Evolutionary conservation across 441 rosid species (phyloP).

Genomic region (Euphorbia celastroides): DNA sequence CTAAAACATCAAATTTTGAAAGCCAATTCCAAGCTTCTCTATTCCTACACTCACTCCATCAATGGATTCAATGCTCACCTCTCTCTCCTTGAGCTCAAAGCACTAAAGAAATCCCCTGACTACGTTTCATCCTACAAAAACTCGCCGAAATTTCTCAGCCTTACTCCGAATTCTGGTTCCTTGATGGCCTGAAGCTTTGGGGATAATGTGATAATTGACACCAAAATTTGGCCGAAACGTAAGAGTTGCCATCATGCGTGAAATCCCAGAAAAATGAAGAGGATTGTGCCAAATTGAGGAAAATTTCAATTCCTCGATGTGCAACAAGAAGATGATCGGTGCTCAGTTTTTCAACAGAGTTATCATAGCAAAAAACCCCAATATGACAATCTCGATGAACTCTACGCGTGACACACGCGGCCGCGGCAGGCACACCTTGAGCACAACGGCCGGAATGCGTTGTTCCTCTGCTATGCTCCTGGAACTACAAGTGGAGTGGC

Average conservation of each 20-base stretch:
- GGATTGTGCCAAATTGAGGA: slow-evolving; percentile 66
- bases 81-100: slow-evolving; percentile 34
- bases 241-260: slow-evolving; percentile 47
- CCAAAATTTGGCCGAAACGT: slow-evolving; percentile 83
- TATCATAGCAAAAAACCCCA: slow-evolving; percentile 29
- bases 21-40: slow-evolving; percentile 31
- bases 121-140: slow-evolving; percentile 39
- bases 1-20: neutral
- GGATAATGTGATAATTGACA: slow-evolving; percentile 52
- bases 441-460: slow-evolving; percentile 75
- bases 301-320: slow-evolving; percentile 49
- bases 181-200: slow-evolving; percentile 48
- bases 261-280: slow-evolving; percentile 54
- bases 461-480: slow-evolving; percentile 43
- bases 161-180: slow-evolving; percentile 28
- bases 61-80: slow-evolving; percentile 55
- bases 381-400: slow-evolving; percentile 39
- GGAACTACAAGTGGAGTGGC: slow-evolving; percentile 89
- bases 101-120: slow-evolving; percentile 38
- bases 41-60: slow-evolving; percentile 41
- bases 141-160: slow-evolving; percentile 48
- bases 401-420: slow-evolving; percentile 77
- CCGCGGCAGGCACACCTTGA: slow-evolving; percentile 75
- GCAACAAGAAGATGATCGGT: slow-evolving; percentile 76
- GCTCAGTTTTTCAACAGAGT: slow-evolving; percentile 72